Base-by-base conservation (phyloP, 306 rosid genomes). In the Castanea sativa region DNA sequence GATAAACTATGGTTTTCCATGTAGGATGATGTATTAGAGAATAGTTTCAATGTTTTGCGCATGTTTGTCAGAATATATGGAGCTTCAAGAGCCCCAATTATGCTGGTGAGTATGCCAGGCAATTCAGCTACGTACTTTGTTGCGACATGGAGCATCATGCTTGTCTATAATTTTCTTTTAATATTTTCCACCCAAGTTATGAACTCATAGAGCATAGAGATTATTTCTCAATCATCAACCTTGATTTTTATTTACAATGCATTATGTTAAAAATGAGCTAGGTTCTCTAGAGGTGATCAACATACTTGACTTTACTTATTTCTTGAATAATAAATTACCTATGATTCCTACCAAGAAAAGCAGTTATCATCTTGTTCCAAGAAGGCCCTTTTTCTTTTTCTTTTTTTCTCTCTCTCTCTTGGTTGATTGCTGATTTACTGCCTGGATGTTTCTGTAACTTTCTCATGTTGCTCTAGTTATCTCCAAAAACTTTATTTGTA, bases 21-120 rank as follows among this genome's bases (percentile, higher is more conserved):
- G 84, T 87, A 94, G 98, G 97, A 91, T 73, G 98, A 94, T 83
- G 98, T 94, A n/a, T 52, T 88, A 58, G 97, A 92, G 83, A 94
- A 91, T 67, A 91, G 77, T 85, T 94, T 92, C 88, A 94, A 94
- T 59, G 71, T 92, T 73, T 73, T 94, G 82, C 97, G 98, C 84
- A 91, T 94, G 97, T 91, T 92, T 87, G 79, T 88, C 83, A 80
- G 73, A 79, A 87, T 90, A 74, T 90, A 88, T 88, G 97, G 98
- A 83, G 83, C 90, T 83, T 87, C 91, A 79, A 67, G 79, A 57
- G 97, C 95, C 70, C 95, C 98, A 30, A 78, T 90, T 61, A 85
- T 86, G 90, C 79, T 94, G 91, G 98, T 93, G 72, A 87, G 95
- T 83, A 71, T 68, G 72, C 59, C 29, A 72, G 73, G 71, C 60